Conservation (phyloP, 1,284 basidiomycete genomes). For the Ceratobasidium papillatum region DNA sequence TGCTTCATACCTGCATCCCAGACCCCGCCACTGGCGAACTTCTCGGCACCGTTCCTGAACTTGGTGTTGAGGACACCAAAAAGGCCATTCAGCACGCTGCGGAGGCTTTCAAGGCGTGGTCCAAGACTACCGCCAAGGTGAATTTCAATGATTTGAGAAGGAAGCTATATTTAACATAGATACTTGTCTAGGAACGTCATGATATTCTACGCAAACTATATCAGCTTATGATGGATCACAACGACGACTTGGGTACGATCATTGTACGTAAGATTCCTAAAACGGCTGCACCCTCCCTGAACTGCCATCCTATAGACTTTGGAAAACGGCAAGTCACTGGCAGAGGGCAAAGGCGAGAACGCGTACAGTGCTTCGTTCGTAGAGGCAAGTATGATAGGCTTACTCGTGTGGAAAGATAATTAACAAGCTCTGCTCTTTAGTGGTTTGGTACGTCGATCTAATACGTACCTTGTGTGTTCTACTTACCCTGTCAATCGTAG, state of each 20-base stretch:
- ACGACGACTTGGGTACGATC: slow-evolving; percentile 82
- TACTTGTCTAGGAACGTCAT: slow-evolving; percentile 68
- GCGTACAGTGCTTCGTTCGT: slow-evolving; percentile 84
- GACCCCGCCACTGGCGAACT: slow-evolving; percentile 86
- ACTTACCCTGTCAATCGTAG: slow-evolving; percentile 54
- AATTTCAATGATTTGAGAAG: background rate
- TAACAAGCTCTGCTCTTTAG: slow-evolving; percentile 52
- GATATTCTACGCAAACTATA: slow-evolving; percentile 80
- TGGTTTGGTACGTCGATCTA: slow-evolving; percentile 66
- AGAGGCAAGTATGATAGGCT: slow-evolving; percentile 63
- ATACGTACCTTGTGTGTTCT: too few species aligned
- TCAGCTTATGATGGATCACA: slow-evolving; percentile 76
- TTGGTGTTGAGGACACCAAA: slow-evolving; percentile 82
- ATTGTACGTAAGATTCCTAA: slow-evolving; percentile 64
- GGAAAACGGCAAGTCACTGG: slow-evolving; percentile 91
- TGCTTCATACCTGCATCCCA: slow-evolving; percentile 49
- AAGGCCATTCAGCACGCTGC: slow-evolving; percentile 80
- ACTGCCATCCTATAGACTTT: slow-evolving; percentile 65
- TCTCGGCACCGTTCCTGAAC: slow-evolving; percentile 85
- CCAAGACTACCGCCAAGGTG: slow-evolving; percentile 81
- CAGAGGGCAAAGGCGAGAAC: slow-evolving; percentile 84
- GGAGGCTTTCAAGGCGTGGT: slow-evolving; percentile 82
- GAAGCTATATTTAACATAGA: background rate
- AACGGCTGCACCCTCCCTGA: slow-evolving; percentile 47
- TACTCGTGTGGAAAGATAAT: background rate